phyloP scores from a whole-genome alignment of 345 rosid genomes.

The Rhizophora apiculata region DNA sequence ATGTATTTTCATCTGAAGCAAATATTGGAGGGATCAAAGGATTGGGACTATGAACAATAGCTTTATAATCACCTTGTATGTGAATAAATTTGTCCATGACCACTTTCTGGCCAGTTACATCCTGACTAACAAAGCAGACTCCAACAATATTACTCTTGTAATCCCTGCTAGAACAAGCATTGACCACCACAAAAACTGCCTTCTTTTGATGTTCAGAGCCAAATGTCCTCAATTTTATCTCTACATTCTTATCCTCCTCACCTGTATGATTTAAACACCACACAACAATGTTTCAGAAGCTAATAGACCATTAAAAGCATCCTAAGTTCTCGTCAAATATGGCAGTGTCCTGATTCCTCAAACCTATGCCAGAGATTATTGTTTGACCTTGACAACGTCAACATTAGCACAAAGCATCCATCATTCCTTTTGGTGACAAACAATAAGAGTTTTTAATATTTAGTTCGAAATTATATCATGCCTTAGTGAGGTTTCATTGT shows the following conservation, averaged over 20 bases:
- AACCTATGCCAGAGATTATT: neutral
- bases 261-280: constrained; percentile 46
- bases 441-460: neutral
- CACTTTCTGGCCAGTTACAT: constrained; percentile 82
- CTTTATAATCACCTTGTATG: constrained; percentile 92
- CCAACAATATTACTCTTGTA: constrained; percentile 81
- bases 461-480: neutral
- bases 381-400: neutral
- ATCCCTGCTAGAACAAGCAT: constrained; percentile 96
- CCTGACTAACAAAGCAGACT: constrained; percentile 93
- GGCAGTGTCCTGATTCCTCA: neutral
- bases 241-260: constrained; percentile 84
- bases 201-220: constrained; percentile 50
- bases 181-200: constrained; percentile 82
- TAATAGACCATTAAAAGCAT: neutral
- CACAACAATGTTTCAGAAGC: neutral
- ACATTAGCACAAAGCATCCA: too few species aligned
- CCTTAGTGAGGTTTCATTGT: neutral
- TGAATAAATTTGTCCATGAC: constrained; percentile 92
- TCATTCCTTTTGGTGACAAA: neutral
- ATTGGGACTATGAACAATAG: constrained; percentile 88
- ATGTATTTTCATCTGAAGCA: constrained; percentile 85
- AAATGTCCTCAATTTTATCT: constrained; percentile 81
- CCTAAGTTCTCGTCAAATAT: neutral
- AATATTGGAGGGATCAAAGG: constrained; percentile 95